Conservation (phyloP, 495 filamentous ascomycete genomes). For the Lasiosphaeriaceae sp. region DNA sequence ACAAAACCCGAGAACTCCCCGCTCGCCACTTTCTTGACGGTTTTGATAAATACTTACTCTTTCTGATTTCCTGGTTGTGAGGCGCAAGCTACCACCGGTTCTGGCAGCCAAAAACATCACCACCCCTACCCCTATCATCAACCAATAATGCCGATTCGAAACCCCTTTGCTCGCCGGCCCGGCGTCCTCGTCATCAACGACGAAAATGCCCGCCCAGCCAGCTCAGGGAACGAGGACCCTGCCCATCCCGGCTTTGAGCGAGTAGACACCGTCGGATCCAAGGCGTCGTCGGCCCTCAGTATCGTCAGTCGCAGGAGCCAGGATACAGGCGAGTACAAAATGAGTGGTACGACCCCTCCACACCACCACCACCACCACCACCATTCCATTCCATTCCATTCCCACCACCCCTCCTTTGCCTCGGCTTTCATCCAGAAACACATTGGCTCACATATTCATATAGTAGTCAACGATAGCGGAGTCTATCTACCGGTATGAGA, state of each 20-base stretch:
- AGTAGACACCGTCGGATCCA: conserved; percentile 53
- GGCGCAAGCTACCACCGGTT: too few relatives aligned
- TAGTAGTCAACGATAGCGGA: conserved; percentile 95
- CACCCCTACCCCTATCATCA: background rate
- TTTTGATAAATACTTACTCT: too few relatives aligned
- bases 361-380: background rate
- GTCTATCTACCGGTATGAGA: conserved; percentile 84
- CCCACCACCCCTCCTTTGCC: background rate
- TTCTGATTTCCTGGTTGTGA: too few relatives aligned
- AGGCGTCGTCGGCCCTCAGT: conserved; percentile 56
- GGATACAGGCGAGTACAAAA: conserved; percentile 72
- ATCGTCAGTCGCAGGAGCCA: conserved; percentile 52
- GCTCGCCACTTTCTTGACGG: too few relatives aligned
- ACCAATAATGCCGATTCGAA: conserved; percentile 68
- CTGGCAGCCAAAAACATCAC: too few relatives aligned
- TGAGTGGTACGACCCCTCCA: conserved; percentile 63
- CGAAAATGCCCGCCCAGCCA: conserved; percentile 52
- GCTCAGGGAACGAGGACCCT: conserved; percentile 13
- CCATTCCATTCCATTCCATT: background rate
- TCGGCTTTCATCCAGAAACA: background rate
- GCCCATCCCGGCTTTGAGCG: conserved; percentile 48
- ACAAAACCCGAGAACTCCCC: too few relatives aligned
- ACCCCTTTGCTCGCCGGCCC: conserved; percentile 62
- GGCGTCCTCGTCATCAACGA: conserved; percentile 45
- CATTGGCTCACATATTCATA: conserved; percentile 19